phyloP scores from a whole-genome alignment of 108 stramenopile species.

The Hondaea fermentalgiana region DNA sequence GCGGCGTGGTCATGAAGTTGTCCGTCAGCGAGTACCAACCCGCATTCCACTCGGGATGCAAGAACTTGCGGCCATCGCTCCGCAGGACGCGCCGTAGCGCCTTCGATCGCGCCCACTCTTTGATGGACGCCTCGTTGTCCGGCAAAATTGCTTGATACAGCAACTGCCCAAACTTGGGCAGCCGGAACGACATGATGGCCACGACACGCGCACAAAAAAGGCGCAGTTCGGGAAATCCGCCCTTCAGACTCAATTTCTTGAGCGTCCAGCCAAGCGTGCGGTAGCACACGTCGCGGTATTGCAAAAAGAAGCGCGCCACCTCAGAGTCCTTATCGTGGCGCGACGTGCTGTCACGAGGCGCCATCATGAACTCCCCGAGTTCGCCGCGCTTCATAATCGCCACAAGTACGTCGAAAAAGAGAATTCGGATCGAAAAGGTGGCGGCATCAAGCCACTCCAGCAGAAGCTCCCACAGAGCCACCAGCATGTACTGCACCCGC shows the following conservation, averaged over 20 bases:
- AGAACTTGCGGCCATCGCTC: background rate
- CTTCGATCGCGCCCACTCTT: constrained; percentile 2
- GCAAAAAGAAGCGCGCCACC: background rate
- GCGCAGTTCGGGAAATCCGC: background rate
- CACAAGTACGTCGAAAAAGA: background rate
- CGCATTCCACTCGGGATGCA: background rate
- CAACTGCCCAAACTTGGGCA: background rate
- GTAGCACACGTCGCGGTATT: constrained; percentile 6
- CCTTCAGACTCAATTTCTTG: background rate
- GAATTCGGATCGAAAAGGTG: background rate
- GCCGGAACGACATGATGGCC: background rate
- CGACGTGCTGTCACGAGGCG: background rate
- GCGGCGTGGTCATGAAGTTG: background rate
- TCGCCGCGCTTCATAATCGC: constrained; percentile 9
- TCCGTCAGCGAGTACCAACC: background rate
- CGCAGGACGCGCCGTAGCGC: background rate
- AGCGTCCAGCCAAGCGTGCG: background rate
- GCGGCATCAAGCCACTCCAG: background rate
- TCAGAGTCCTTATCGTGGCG: background rate
- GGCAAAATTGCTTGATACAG: background rate
- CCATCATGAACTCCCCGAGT: background rate
- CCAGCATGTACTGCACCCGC: background rate
- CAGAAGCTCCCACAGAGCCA: background rate
- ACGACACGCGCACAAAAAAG: background rate
- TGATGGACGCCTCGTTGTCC: constrained; percentile 10